Evolutionary conservation across 176 grass and related monocot species (phyloP).

Genomic region (Hyparrhenia diplandra): DNA sequence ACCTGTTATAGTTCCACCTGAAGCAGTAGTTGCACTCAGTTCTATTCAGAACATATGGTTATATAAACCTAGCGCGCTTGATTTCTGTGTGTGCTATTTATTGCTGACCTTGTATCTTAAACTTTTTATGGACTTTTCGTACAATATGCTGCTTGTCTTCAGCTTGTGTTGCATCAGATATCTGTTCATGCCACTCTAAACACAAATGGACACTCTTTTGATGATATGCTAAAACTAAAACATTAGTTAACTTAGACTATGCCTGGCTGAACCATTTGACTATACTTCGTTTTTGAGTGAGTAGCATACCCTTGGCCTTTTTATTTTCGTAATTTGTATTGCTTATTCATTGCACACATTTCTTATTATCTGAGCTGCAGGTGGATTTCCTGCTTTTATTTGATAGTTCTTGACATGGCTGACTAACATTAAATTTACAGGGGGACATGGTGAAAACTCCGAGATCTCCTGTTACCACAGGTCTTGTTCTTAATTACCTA

Average conservation of each 20-base stretch:
- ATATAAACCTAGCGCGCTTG: neutral
- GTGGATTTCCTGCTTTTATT: constrained; percentile 11
- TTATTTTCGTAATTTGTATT: constrained; percentile 20
- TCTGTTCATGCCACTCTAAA: neutral
- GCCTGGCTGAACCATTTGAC: neutral
- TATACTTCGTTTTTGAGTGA: neutral
- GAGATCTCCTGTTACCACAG: constrained; percentile 61
- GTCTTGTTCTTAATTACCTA: constrained; percentile 38
- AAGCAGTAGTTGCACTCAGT: neutral
- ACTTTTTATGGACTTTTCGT: neutral
- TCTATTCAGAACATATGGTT: neutral
- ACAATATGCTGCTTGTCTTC: neutral
- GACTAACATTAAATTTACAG: constrained; percentile 41
- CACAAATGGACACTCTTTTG: neutral
- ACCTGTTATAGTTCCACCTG: neutral
- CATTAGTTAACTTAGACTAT: neutral
- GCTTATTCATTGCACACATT: constrained; percentile 10
- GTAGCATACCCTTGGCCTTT: neutral
- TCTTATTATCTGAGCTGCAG: neutral
- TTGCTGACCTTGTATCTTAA: neutral
- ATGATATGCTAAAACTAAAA: neutral
- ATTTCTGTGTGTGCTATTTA: neutral
- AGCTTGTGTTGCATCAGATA: neutral
- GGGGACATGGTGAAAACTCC: constrained; percentile 68
- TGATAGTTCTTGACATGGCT: constrained; percentile 6